phyloP scores from a whole-genome alignment of 148 eudicot genomes.

The Camellia sinensis region DNA sequence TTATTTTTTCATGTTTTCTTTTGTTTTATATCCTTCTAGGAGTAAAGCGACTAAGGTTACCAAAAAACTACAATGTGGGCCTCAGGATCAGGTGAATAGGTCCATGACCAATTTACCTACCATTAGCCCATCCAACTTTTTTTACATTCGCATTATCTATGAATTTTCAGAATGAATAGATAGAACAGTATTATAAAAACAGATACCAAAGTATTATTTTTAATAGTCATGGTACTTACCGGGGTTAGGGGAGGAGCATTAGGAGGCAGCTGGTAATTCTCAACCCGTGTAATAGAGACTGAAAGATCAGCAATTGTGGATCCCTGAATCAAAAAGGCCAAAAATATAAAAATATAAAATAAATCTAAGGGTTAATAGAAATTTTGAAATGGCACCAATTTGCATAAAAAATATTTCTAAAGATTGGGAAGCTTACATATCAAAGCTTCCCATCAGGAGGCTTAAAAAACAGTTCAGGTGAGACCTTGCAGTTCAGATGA shows the following conservation, averaged over 20 bases:
- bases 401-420: neutral
- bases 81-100: too few relatives aligned
- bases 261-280: conserved; percentile 45
- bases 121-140: too few relatives aligned
- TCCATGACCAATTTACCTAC: too few relatives aligned
- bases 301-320: conserved; percentile 35
- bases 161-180: too few relatives aligned
- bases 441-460: neutral
- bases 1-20: too few relatives aligned
- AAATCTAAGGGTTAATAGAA: neutral
- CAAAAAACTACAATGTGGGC: too few relatives aligned
- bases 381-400: neutral
- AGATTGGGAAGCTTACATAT: neutral
- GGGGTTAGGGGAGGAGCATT: conserved; percentile 28
- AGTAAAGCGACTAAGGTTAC: too few relatives aligned
- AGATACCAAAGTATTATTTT: neutral
- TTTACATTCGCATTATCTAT: too few relatives aligned
- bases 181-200: neutral
- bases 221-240: conserved; percentile 19
- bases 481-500: too few relatives aligned
- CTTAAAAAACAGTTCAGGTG: neutral
- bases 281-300: conserved; percentile 31
- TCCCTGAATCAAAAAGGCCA: conserved; percentile 23
- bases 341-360: neutral
- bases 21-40: too few relatives aligned